Evolutionary conservation across 164 flowering plant species (phyloP).

Genomic region (Houttuynia cordata): DNA sequence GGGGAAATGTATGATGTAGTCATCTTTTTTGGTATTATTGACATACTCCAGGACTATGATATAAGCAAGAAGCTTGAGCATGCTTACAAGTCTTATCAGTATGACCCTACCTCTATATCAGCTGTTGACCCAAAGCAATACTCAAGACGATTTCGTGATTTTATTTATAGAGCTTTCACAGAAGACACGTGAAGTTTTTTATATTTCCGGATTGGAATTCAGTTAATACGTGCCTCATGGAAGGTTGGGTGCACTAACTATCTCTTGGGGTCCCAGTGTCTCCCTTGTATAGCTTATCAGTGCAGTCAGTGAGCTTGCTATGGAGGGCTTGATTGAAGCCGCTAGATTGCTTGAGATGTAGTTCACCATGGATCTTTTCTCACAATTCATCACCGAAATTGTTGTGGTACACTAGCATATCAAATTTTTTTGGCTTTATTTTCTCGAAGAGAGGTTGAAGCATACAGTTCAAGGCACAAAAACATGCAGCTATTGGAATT

Average conservation of each 20-base stretch:
- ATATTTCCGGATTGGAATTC: neutral
- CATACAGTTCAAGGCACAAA: slow-evolving; percentile 1
- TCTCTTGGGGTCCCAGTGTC: neutral
- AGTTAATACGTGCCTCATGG: neutral
- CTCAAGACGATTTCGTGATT: slow-evolving; percentile 65
- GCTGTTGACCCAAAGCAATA: slow-evolving; percentile 78
- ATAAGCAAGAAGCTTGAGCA: slow-evolving; percentile 83
- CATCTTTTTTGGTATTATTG: slow-evolving; percentile 70
- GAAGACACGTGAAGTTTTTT: slow-evolving; percentile 32
- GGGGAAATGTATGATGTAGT: slow-evolving; percentile 50
- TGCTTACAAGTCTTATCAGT: slow-evolving; percentile 73
- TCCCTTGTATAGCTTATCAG: slow-evolving; percentile 6
- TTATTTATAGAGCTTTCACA: slow-evolving; percentile 43
- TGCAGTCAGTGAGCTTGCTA: neutral
- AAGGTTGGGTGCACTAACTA: neutral
- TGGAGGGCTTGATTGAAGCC: slow-evolving; percentile 6
- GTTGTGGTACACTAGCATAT: too few species aligned
- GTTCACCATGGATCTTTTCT: slow-evolving; percentile 1
- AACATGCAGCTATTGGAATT: slow-evolving; percentile 11
- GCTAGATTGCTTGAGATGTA: slow-evolving; percentile 2
- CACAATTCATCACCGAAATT: slow-evolving; percentile 2
- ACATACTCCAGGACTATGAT: slow-evolving; percentile 76
- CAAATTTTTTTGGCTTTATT: slow-evolving; percentile 1
- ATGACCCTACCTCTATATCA: slow-evolving; percentile 69
- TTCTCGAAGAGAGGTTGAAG: slow-evolving; percentile 1